These are phyloP conservation scores for Ogataea ganodermae DNA, from an alignment of 805 yeast genomes.

Conservation along the genomic window DNA sequence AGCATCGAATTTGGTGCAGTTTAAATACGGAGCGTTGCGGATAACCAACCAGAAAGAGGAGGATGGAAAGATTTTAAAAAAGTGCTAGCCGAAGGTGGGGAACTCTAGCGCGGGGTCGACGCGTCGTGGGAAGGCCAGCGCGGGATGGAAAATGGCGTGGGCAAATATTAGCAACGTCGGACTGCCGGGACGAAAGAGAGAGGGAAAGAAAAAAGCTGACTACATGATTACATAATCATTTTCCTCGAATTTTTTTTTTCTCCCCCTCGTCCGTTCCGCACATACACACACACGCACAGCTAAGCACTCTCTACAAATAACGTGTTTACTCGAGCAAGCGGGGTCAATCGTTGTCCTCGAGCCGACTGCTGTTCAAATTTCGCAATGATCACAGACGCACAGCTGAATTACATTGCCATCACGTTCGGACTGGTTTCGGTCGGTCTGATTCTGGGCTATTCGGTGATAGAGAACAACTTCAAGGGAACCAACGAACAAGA, in stretches of 20 bases:
- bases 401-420: slow-evolving; percentile 72
- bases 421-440: slow-evolving; percentile 73
- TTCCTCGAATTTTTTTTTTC: too few relatives aligned
- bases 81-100: neutral
- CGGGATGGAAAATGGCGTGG: neutral
- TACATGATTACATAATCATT: neutral
- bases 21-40: neutral
- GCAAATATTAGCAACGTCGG: neutral
- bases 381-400: slow-evolving; percentile 79
- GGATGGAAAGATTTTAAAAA: neutral
- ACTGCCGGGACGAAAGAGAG: neutral
- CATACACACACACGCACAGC: too few relatives aligned
- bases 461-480: slow-evolving; percentile 38
- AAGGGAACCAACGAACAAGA: slow-evolving; percentile 13
- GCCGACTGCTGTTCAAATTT: neutral
- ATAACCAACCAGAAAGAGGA: neutral
- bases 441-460: slow-evolving; percentile 71
- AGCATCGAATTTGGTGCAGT: neutral
- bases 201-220: neutral
- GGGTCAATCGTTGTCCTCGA: too few relatives aligned
- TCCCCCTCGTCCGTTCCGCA: too few relatives aligned
- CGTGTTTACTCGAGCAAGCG: too few relatives aligned
- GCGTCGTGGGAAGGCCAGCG: slow-evolving; percentile 1
- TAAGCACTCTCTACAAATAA: too few relatives aligned
- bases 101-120: slow-evolving; percentile 1